Percentiles rank a stretch among this genome's conserved stretches.
Evolutionary conservation across 2,329 filamentous ascomycete species (phyloP).

Genomic region (Dendrostoma leiphaemia): DNA sequence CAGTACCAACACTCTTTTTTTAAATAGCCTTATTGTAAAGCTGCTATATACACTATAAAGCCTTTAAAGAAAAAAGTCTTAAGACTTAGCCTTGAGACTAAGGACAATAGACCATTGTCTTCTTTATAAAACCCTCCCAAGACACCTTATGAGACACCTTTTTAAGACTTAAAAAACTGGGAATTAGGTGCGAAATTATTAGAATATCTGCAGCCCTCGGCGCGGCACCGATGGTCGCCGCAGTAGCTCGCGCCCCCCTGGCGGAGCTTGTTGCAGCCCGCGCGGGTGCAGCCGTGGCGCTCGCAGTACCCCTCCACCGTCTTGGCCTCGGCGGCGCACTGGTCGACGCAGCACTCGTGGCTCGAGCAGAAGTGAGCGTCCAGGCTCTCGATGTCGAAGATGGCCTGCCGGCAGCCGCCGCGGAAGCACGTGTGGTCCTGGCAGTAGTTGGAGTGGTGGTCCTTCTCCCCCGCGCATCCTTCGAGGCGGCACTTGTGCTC

Average conservation of each 20-base stretch:
- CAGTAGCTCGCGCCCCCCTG: neutral
- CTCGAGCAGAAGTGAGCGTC: conserved; percentile 12
- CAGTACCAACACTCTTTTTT: too few relatives aligned
- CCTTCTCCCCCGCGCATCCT: conserved; percentile 3
- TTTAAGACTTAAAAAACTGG: too few relatives aligned
- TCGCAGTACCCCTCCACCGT: conserved; percentile 3
- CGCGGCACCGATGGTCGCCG: conserved; percentile 7
- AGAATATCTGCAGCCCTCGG: conserved; percentile 1
- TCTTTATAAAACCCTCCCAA: too few relatives aligned
- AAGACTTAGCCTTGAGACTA: too few relatives aligned
- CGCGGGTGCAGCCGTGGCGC: conserved; percentile 7
- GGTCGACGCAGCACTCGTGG: conserved; percentile 7
- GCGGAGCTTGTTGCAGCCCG: conserved; percentile 1
- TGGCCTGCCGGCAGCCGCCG: conserved; percentile 6
- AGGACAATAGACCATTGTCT: too few relatives aligned
- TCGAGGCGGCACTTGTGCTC: conserved; percentile 16
- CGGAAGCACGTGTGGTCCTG: conserved; percentile 10
- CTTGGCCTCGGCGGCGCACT: conserved; percentile 2
- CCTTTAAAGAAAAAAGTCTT: too few relatives aligned
- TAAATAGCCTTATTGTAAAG: too few relatives aligned
- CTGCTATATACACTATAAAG: too few relatives aligned
- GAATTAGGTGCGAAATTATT: too few relatives aligned
- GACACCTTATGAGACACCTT: too few relatives aligned
- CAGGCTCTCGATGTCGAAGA: conserved; percentile 6
- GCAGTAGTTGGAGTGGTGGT: conserved; percentile 10